Evolutionary conservation across 2,329 filamentous ascomycete genomes (phyloP), one percentile per base, ranked within the genome.

Genomic region (Stachybotrys elegans): DNA sequence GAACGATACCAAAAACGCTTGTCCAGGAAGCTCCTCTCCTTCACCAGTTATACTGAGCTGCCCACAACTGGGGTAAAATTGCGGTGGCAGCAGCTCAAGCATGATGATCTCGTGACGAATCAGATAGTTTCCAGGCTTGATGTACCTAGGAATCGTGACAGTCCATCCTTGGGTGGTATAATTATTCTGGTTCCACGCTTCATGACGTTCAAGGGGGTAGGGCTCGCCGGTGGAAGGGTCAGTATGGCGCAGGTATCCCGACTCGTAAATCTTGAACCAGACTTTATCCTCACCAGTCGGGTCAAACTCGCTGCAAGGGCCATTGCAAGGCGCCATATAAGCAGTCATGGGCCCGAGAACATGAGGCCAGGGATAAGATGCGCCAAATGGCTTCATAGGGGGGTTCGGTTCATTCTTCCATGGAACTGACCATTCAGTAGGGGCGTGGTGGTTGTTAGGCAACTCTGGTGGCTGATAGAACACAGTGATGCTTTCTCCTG

Each of bases 261-360:
- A 65, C 55, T 79, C 67, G 51, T 76, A 72, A 48, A 79, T 76
- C 65, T 79, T 79, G 69, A 79, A 80, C 76, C 76, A 80, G 44
- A 66, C 66, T 53, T 70, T 67, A 23, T 70, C 67, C 38, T 71
- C 72, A 23, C 76, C 76, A 46, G 74, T 68, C 22, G 65, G 58
- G 9, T 58, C 59, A 57, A 76, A 76, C 41, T 65, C 68, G 19
- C 38, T 32, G 22, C 42, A 43, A 8, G 42, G 22, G 23, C 65
- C 63, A 4, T 70, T 58, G 45, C 67, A 67, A 57, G 68, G 57
- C 65, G 74, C 75, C 56, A 75, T 56, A 70, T 71, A 79, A 1
- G 79, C 76, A 68, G 79, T 74, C 23, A 80, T 72, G 13, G 76
- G 76, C 1, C 76, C 76, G 53, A 79, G 75, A 43, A 68, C 60